These are phyloP conservation scores for Tirmania nivea DNA, from an alignment of 495 filamentous ascomycete genomes.

Conservation along the genomic window DNA sequence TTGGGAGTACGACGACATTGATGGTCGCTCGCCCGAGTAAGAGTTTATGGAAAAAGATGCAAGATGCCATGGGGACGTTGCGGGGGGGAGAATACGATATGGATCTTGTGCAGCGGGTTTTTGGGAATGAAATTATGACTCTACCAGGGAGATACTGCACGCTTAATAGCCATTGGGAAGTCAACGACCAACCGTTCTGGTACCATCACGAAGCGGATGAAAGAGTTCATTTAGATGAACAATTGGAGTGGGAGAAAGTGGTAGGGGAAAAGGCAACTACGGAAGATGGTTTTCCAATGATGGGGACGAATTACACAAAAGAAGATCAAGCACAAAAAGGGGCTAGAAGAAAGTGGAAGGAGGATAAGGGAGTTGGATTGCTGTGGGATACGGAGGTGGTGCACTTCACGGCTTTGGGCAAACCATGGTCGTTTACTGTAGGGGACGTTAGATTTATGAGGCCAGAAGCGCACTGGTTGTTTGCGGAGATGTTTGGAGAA, in stretches of 20 bases:
- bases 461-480: not conserved
- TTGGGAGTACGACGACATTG: conserved; percentile 18
- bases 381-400: conserved; percentile 12
- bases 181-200: conserved; percentile 20
- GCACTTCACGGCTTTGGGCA: conserved; percentile 16
- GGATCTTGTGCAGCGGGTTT: conserved; percentile 21
- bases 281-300: not conserved
- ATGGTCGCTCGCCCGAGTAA: conserved; percentile 18
- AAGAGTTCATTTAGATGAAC: not conserved
- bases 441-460: not conserved
- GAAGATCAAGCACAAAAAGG: not conserved
- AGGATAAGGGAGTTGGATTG: conserved; percentile 4
- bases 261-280: too few species aligned
- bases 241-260: not conserved
- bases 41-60: conserved; percentile 17
- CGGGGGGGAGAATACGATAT: conserved; percentile 20
- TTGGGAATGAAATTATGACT: conserved; percentile 20
- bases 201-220: conserved; percentile 1
- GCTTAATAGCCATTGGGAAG: conserved; percentile 23
- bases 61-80: conserved; percentile 11
- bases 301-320: not conserved
- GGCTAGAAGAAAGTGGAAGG: not conserved
- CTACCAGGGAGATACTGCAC: conserved; percentile 23
- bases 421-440: conserved; percentile 8
- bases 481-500: not conserved